These are phyloP conservation scores for Solanum sparsipilum DNA, from an alignment of 257 asterid species.

Conservation along the genomic window DNA sequence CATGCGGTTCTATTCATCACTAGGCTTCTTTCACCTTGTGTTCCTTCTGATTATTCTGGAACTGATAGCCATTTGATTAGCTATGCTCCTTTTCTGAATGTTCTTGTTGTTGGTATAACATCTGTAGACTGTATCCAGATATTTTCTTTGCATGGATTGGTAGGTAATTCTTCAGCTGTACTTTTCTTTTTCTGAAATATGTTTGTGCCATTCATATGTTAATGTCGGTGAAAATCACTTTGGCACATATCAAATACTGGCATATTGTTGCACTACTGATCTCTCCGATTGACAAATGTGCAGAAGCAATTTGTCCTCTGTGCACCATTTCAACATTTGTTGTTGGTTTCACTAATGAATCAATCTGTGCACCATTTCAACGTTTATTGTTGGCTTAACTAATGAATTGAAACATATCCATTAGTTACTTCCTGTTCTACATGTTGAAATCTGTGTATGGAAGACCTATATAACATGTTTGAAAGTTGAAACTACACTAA, in stretches of 20 bases:
- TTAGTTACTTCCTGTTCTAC: neutral
- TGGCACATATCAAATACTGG: neutral
- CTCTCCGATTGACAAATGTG: neutral
- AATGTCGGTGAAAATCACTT: neutral
- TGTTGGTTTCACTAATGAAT: neutral
- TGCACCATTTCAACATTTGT: neutral
- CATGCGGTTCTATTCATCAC: conserved; percentile 58
- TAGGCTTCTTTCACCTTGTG: conserved; percentile 70
- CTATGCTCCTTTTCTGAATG: conserved; percentile 80
- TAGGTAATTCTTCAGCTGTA: conserved; percentile 38
- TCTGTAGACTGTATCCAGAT: conserved; percentile 66
- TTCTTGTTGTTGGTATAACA: conserved; percentile 77
- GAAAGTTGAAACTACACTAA: neutral
- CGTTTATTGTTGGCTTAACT: neutral
- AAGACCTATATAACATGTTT: neutral
- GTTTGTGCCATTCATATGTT: neutral
- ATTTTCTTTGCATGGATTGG: conserved; percentile 94
- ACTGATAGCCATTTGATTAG: conserved; percentile 75
- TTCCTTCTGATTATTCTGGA: conserved; percentile 61
- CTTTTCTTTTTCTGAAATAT: neutral
- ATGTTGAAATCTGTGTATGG: neutral
- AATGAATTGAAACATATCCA: neutral
- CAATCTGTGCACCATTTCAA: neutral
- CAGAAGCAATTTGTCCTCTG: neutral
- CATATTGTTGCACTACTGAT: neutral